These are phyloP conservation scores for Ogataea trehaloabstinens DNA, from an alignment of 805 yeast genomes.

Conservation along the genomic window DNA sequence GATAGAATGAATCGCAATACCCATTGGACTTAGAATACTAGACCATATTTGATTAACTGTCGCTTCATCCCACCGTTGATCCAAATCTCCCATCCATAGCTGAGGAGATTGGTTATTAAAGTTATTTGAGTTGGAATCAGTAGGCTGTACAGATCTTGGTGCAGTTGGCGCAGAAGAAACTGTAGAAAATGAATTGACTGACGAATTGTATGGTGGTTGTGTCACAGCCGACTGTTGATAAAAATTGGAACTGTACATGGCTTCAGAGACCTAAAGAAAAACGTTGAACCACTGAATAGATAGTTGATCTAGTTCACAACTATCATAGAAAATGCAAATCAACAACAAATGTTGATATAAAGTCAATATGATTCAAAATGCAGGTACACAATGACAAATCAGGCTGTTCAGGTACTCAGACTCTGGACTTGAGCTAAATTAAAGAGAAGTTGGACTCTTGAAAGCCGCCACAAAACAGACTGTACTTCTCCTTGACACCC, in stretches of 20 bases:
- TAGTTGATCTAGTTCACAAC: too few relatives aligned
- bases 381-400: too few relatives aligned
- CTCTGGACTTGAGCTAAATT: too few relatives aligned
- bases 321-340: too few relatives aligned
- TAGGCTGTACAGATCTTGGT: background rate
- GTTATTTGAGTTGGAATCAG: conserved; percentile 1
- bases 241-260: conserved; percentile 15
- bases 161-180: background rate
- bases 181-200: background rate
- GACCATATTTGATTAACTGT: conserved; percentile 69
- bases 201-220: background rate
- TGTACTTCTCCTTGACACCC: background rate
- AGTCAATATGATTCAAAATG: too few relatives aligned
- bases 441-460: too few relatives aligned
- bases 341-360: too few relatives aligned
- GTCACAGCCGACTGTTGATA: conserved; percentile 6
- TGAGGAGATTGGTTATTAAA: conserved; percentile 34
- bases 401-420: too few relatives aligned
- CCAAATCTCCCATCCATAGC: conserved; percentile 90
- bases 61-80: conserved; percentile 77
- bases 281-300: too few relatives aligned
- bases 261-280: too few relatives aligned
- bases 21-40: conserved; percentile 49
- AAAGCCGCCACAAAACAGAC: background rate
- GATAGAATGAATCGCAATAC: conserved; percentile 46